Base-by-base conservation (phyloP, 805 yeast genomes). In the Hanseniaspora lindneri region DNA sequence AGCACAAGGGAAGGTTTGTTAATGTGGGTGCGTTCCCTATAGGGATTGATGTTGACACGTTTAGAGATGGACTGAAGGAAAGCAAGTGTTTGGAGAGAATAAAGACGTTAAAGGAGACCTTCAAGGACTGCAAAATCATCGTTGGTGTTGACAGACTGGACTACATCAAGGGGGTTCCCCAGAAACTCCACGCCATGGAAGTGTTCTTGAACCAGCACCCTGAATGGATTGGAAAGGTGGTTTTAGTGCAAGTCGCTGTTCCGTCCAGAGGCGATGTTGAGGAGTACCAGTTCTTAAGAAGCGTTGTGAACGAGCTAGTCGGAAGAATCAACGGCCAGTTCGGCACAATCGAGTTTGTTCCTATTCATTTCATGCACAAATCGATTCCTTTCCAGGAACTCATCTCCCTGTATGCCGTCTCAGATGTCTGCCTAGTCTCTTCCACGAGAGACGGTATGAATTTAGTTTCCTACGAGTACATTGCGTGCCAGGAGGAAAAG, bases 371-470 rank as follows among this genome's bases (percentile, higher is more conserved):
- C 67, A 73, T 92, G 80, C 98, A 92, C 68, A 86, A 81, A 60
- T 79, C 94, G 1, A 77, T 92, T 39, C 83, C 88, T 40, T 92
- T 94, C 61, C 82, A 88, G 44, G 98, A 92, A 65, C 73, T 94
- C 61, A 84, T 89, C 52, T 79, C 96, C 11, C 73, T 92, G 50
- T 92, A 94, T 62, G 73, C 83, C 13, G 72, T 82, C 19, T 76
- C 89, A 54, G 98, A 92, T 59, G 94, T 84, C 21, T 94, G 98
- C 64, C 66, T 88, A 10, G 96, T 92, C 27, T 79, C 92, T 39
- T 83, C 95, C 2, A 94, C 98, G 0, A 76, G 99, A 60, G 99
- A 92, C 62, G 99, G 99, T 57, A 92, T 92, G 99, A 92, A 92
- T 62, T 74, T 92, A 59, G 98, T 94, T 39, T 77, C 89, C 47